Evolutionary conservation across 1,284 basidiomycete genomes (phyloP).

Genomic region (Trametes pubescens): DNA sequence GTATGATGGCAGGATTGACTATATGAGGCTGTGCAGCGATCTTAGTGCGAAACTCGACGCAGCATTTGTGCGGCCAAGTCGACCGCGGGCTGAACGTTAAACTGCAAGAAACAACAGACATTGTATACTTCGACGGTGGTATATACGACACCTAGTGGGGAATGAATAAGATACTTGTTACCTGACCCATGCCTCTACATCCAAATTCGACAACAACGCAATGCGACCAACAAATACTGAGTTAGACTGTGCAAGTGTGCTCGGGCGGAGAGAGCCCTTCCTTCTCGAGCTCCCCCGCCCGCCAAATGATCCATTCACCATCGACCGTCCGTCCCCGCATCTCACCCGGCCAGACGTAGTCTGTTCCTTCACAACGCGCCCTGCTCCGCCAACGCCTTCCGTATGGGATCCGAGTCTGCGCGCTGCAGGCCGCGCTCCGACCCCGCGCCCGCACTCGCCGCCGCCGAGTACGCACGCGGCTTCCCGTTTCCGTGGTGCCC

Average conservation of each 20-base stretch:
- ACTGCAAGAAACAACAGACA: constrained; percentile 2
- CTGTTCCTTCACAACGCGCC: constrained; percentile 4
- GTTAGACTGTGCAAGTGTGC: constrained; percentile 5
- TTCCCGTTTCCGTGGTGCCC: constrained; percentile 20
- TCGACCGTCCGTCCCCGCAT: neutral
- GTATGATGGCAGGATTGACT: no score
- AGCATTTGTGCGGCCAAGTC: neutral
- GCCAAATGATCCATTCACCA: neutral
- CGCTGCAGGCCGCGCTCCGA: constrained; percentile 27
- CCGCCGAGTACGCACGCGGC: constrained; percentile 33
- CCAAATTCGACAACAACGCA: neutral
- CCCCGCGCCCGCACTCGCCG: constrained; percentile 16
- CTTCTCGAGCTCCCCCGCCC: neutral
- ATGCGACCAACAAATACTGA: neutral
- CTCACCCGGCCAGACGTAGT: neutral
- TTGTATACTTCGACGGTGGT: constrained; percentile 8
- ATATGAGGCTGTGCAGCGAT: no score
- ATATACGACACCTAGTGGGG: constrained; percentile 19
- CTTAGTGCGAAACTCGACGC: neutral
- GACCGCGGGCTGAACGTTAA: neutral
- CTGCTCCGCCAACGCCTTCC: constrained; percentile 21
- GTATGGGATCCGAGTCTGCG: constrained; percentile 38
- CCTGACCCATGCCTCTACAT: constrained; percentile 9
- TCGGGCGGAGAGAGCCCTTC: neutral
- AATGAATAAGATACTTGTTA: constrained; percentile 17